These are phyloP conservation scores for Phytophthora hybrid DNA, from an alignment of 352 stramenopile genomes.

Conservation along the genomic window DNA sequence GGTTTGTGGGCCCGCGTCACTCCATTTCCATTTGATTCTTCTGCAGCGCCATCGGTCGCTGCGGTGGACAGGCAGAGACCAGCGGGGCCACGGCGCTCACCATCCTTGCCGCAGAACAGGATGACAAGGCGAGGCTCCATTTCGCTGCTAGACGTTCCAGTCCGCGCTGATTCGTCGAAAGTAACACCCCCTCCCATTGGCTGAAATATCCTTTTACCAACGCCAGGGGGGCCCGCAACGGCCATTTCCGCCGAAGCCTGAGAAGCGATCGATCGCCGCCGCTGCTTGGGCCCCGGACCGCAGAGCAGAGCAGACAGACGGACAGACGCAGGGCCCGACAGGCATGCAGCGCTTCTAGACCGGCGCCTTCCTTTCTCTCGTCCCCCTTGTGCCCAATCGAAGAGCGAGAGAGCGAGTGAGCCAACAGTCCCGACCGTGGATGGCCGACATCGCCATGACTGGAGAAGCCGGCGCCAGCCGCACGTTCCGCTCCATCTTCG, in stretches of 20 bases:
- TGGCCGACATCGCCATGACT: conserved; percentile 54
- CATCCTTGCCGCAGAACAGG: conserved; percentile 27
- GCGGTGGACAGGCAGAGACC: conserved; percentile 34
- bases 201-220: conserved; percentile 9
- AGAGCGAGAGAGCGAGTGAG: conserved; percentile 19
- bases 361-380: conserved; percentile 41
- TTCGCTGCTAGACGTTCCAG: conserved; percentile 32
- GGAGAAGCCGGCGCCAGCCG: conserved; percentile 58
- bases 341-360: conserved; percentile 54
- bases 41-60: not conserved
- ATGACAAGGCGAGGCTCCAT: conserved; percentile 24
- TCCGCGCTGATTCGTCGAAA: conserved; percentile 17
- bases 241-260: conserved; percentile 42
- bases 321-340: conserved; percentile 36
- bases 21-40: conserved; percentile 8
- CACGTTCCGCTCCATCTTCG: conserved; percentile 83
- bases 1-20: conserved; percentile 21
- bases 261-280: conserved; percentile 27
- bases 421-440: conserved; percentile 16
- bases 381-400: conserved; percentile 20
- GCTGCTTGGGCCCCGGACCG: conserved; percentile 15
- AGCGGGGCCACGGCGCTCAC: conserved; percentile 21
- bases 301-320: conserved; percentile 25
- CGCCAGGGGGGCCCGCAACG: conserved; percentile 25
- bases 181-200: conserved; percentile 8